Percentiles rank a stretch among this genome's conserved stretches.
phyloP scores from a whole-genome alignment of 2,329 filamentous ascomycete species.

The Neofusicoccum ribis region DNA sequence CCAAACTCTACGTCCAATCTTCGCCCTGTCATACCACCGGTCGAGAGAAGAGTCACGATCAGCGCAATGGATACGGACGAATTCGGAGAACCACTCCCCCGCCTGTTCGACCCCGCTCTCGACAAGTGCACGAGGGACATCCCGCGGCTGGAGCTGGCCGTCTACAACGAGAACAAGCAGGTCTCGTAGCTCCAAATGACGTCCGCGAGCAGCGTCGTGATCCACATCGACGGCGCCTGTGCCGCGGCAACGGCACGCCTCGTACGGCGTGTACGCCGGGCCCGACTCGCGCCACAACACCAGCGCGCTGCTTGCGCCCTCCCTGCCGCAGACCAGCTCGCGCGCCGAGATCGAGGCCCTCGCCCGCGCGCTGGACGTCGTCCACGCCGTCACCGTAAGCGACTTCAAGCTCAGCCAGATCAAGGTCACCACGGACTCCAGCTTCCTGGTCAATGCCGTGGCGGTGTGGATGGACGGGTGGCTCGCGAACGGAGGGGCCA shows the following conservation, averaged over 20 bases:
- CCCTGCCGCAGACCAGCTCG: constrained; percentile 22
- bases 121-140: neutral
- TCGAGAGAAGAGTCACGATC: neutral
- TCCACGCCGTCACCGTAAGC: constrained; percentile 17
- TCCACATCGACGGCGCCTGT: constrained; percentile 29
- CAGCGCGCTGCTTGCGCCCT: neutral
- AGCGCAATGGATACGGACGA: neutral
- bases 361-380: constrained; percentile 5
- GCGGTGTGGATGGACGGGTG: constrained; percentile 35
- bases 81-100: neutral
- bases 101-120: neutral
- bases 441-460: constrained; percentile 36
- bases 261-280: constrained; percentile 26
- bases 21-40: too few species aligned
- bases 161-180: constrained; percentile 20
- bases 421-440: constrained; percentile 33
- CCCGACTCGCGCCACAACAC: constrained; percentile 20
- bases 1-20: too few species aligned
- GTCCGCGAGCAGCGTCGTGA: constrained; percentile 21
- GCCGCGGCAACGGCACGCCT: constrained; percentile 24
- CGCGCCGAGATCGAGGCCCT: constrained; percentile 26
- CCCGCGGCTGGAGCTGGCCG: constrained; percentile 1
- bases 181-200: constrained; percentile 18
- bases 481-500: constrained; percentile 32
- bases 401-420: constrained; percentile 13